phyloP scores from a whole-genome alignment of 148 eudicot genomes.

The Chenopodium suecicum region DNA sequence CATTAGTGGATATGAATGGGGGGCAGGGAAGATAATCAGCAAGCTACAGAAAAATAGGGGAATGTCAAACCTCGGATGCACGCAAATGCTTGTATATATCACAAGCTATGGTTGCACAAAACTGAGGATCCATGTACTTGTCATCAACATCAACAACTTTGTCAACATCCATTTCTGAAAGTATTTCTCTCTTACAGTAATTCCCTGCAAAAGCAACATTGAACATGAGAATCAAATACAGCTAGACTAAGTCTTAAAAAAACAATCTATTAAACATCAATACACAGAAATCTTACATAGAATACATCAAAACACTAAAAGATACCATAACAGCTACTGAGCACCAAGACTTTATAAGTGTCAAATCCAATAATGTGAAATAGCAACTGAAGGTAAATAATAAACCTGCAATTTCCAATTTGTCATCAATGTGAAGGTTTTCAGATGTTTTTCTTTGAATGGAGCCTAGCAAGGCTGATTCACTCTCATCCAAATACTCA shows the following conservation, averaged over 20 bases:
- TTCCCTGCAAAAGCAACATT: slow-evolving; percentile 32
- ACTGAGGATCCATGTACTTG: slow-evolving; percentile 69
- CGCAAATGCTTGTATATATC: slow-evolving; percentile 88
- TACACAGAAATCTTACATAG: neutral
- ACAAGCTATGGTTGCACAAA: slow-evolving; percentile 85
- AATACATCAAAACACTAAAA: too few species aligned
- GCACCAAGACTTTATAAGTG: neutral
- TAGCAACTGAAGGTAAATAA: neutral
- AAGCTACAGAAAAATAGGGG: neutral
- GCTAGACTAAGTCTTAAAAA: neutral
- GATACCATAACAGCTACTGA: neutral
- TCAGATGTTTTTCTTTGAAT: slow-evolving; percentile 63
- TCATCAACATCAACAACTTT: slow-evolving; percentile 64
- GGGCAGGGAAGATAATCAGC: neutral
- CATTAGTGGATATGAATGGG: neutral
- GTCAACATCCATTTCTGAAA: slow-evolving; percentile 43
- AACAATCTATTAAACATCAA: neutral
- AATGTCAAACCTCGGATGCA: slow-evolving; percentile 67
- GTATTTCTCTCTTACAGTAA: slow-evolving; percentile 64
- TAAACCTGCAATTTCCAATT: slow-evolving; percentile 49
- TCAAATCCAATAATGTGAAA: too few species aligned
- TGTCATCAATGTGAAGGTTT: slow-evolving; percentile 61
- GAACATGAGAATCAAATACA: neutral
- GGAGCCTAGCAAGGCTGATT: slow-evolving; percentile 50
- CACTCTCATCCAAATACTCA: slow-evolving; percentile 72